Conservation (phyloP, 139 green algal species). For the Desmodesmus armatus region DNA sequence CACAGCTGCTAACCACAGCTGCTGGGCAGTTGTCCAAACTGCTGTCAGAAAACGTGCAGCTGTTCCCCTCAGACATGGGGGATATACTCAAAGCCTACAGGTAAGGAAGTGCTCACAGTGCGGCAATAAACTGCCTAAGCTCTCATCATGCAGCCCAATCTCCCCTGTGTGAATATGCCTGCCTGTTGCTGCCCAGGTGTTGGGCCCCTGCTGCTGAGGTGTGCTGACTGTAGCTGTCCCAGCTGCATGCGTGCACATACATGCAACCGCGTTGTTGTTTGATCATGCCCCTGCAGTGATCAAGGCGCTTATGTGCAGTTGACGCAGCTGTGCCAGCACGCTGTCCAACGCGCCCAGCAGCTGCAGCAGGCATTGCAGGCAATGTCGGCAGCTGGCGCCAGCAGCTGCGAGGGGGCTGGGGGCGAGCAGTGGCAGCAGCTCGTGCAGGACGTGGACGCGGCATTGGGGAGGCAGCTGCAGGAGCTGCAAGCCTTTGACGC, state of each 20-base stretch:
- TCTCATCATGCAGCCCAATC: not conserved
- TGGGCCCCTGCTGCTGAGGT: not conserved
- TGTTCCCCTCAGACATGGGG: slow-evolving; percentile 31
- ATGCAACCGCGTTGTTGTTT: too few species aligned
- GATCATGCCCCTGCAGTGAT: slow-evolving; percentile 8
- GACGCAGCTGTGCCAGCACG: not conserved
- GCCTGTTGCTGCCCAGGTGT: not conserved
- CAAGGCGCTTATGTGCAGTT: not conserved
- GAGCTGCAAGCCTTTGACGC: not conserved
- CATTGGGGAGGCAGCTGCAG: not conserved
- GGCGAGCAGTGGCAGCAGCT: not conserved
- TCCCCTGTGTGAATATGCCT: not conserved
- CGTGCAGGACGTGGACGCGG: not conserved
- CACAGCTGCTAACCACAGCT: not conserved
- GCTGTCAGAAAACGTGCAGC: too few species aligned
- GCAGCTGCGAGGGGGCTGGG: slow-evolving; percentile 6
- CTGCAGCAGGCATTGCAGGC: slow-evolving; percentile 34
- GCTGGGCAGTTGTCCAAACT: too few species aligned
- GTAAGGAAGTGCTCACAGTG: not conserved
- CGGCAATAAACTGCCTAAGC: not conserved
- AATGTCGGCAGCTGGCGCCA: not conserved
- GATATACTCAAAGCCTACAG: slow-evolving; percentile 20
- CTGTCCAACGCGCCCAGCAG: not conserved
- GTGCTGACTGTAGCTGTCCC: too few species aligned
- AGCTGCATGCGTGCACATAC: too few species aligned